Evolutionary conservation across 805 yeast species (phyloP).

Genomic region (Wickerhamiella allomyrinae): DNA sequence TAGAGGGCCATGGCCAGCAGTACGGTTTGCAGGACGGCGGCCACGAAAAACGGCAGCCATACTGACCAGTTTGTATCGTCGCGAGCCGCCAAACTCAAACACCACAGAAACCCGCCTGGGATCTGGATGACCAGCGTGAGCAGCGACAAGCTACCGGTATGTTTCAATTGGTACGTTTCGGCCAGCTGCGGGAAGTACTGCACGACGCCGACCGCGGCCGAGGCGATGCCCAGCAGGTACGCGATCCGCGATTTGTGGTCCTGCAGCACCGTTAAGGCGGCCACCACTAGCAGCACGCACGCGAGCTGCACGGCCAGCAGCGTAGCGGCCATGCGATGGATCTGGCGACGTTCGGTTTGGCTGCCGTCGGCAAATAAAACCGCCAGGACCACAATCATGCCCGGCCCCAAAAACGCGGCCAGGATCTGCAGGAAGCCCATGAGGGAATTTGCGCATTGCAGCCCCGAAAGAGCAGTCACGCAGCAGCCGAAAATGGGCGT

Average conservation of each 20-base stretch:
- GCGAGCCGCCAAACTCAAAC: conserved; percentile 51
- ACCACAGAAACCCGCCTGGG: conserved; percentile 78
- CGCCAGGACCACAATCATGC: conserved; percentile 17
- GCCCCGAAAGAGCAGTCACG: conserved; percentile 26
- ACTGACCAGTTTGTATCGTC: conserved; percentile 77
- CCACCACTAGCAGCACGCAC: conserved; percentile 7
- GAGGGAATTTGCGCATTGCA: conserved; percentile 18
- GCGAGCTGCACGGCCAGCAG: conserved; percentile 14
- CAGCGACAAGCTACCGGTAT: conserved; percentile 66
- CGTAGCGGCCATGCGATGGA: conserved; percentile 5
- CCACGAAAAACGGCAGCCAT: conserved; percentile 66
- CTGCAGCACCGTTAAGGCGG: background rate
- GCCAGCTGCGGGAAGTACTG: conserved; percentile 71
- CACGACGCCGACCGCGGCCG: conserved; percentile 47
- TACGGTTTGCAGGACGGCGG: conserved; percentile 52
- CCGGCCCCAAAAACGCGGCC: conserved; percentile 15
- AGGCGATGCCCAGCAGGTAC: conserved; percentile 40
- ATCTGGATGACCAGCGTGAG: conserved; percentile 77
- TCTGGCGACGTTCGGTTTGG: conserved; percentile 27
- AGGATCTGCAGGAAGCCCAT: conserved; percentile 18
- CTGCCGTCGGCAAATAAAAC: conserved; percentile 14
- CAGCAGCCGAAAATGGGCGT: conserved; percentile 44
- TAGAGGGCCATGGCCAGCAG: conserved; percentile 51
- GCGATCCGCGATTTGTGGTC: conserved; percentile 1
- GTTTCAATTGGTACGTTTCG: conserved; percentile 55